phyloP scores from a whole-genome alignment of 2,329 filamentous ascomycete genomes.

The Dactylellina leptospora region DNA sequence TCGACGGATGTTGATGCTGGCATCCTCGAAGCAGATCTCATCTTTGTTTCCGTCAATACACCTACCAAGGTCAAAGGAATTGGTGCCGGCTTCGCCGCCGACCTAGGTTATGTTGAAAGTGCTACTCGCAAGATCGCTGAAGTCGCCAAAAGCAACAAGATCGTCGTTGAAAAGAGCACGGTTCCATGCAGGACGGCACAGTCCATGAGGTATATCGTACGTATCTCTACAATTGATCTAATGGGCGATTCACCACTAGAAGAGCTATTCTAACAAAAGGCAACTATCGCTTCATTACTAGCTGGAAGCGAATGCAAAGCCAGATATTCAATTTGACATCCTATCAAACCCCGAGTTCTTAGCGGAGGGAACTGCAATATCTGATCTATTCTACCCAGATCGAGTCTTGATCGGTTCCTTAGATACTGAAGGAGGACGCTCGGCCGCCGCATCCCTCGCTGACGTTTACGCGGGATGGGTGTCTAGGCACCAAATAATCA shows the following conservation, averaged over 20 bases:
- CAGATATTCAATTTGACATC: slow-evolving; percentile 74
- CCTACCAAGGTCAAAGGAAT: slow-evolving; percentile 76
- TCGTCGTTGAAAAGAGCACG: slow-evolving; percentile 83
- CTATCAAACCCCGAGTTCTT: slow-evolving; percentile 85
- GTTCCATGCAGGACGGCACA: slow-evolving; percentile 79
- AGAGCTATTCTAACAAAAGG: not conserved
- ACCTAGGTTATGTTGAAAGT: slow-evolving; percentile 76
- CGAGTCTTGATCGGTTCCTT: slow-evolving; percentile 78
- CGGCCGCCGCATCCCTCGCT: slow-evolving; percentile 71
- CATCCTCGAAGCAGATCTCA: slow-evolving; percentile 74
- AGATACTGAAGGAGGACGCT: slow-evolving; percentile 68
- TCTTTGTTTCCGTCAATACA: slow-evolving; percentile 81
- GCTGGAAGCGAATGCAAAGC: slow-evolving; percentile 64
- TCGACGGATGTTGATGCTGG: slow-evolving; percentile 71
- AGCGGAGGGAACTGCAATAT: slow-evolving; percentile 78
- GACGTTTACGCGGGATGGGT: slow-evolving; percentile 77
- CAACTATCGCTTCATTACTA: slow-evolving; percentile 3
- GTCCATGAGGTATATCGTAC: slow-evolving; percentile 73
- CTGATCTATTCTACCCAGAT: slow-evolving; percentile 75
- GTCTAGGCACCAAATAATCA: slow-evolving; percentile 71
- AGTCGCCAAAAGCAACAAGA: slow-evolving; percentile 72
- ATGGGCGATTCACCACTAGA: not conserved
- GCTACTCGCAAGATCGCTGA: slow-evolving; percentile 74
- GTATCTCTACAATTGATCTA: slow-evolving; percentile 54
- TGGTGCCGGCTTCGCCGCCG: slow-evolving; percentile 75